A percentile compares a stretch with the other conserved stretches of the same genome.
These are phyloP conservation scores for Strobilomyces echinocephalus DNA, from an alignment of 768 basidiomycete species.

Conservation along the genomic window DNA sequence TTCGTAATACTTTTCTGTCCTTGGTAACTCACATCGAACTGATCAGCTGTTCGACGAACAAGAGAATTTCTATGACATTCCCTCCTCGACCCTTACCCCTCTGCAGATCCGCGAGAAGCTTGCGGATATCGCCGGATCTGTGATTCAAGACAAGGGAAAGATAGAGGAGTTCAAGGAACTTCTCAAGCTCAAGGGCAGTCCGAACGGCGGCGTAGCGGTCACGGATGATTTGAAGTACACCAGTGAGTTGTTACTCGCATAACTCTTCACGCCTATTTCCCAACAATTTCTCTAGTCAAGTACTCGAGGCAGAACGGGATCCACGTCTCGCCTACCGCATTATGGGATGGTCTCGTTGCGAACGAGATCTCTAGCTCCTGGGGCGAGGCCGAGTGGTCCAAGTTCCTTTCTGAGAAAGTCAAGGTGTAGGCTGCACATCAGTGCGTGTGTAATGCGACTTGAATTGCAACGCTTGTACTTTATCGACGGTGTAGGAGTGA, in stretches of 20 bases:
- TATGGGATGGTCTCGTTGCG: constrained; percentile 73
- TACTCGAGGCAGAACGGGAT: constrained; percentile 86
- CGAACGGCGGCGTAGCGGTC: constrained; percentile 78
- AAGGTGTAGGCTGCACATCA: constrained; percentile 25
- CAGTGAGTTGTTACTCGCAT: constrained; percentile 48
- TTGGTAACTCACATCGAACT: background rate
- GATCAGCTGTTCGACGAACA: constrained; percentile 73
- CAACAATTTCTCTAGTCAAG: constrained; percentile 57
- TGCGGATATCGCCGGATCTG: constrained; percentile 48
- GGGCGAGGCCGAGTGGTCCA: constrained; percentile 76
- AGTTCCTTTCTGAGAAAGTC: constrained; percentile 64
- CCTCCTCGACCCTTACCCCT: constrained; percentile 60
- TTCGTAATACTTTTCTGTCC: background rate
- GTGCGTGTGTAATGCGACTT: background rate
- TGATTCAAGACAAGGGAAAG: constrained; percentile 45
- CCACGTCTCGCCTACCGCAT: constrained; percentile 81
- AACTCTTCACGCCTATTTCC: background rate
- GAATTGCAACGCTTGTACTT: background rate
- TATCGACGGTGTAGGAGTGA: background rate
- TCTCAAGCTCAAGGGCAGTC: constrained; percentile 53
- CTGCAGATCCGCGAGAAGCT: constrained; percentile 73
- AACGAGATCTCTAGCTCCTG: constrained; percentile 76
- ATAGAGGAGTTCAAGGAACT: constrained; percentile 56
- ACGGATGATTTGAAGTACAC: constrained; percentile 87
- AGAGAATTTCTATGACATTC: constrained; percentile 75